A percentile compares a stretch with the other conserved stretches of the same genome.
These are phyloP conservation scores for Lachnellula hyalina DNA, from an alignment of 2,329 filamentous ascomycete species.

Conservation along the genomic window DNA sequence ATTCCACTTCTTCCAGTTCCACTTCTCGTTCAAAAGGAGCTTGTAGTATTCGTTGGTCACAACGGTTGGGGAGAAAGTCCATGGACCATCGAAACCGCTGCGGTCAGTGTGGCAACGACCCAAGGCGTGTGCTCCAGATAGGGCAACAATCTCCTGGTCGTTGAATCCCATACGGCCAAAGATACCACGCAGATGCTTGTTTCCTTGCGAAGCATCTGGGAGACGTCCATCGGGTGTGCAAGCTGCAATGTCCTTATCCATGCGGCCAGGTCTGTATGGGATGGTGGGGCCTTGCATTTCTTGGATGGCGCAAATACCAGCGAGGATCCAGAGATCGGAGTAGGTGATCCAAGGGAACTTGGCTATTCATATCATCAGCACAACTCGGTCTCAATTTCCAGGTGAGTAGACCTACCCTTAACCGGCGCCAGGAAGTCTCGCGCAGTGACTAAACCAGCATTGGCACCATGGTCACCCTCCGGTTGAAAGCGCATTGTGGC, in stretches of 20 bases:
- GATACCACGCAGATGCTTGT: slow-evolving; percentile 81
- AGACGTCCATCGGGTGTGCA: slow-evolving; percentile 94
- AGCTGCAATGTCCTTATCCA: slow-evolving; percentile 70
- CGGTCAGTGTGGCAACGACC: slow-evolving; percentile 87
- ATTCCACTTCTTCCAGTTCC: slow-evolving; percentile 86
- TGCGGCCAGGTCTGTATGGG: slow-evolving; percentile 82
- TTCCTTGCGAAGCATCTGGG: slow-evolving; percentile 73
- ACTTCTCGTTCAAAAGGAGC: slow-evolving; percentile 85
- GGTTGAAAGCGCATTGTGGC: slow-evolving; percentile 95
- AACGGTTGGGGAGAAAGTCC: slow-evolving; percentile 87
- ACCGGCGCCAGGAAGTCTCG: slow-evolving; percentile 91
- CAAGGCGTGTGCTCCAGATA: slow-evolving; percentile 78
- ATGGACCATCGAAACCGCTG: slow-evolving; percentile 81
- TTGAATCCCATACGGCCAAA: slow-evolving; percentile 98
- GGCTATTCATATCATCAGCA: slow-evolving; percentile 36
- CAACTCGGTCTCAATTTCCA: neutral
- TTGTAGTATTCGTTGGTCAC: slow-evolving; percentile 94
- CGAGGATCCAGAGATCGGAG: slow-evolving; percentile 95
- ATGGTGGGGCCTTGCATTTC: slow-evolving; percentile 89
- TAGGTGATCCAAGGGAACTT: slow-evolving; percentile 95
- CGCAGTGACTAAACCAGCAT: slow-evolving; percentile 80
- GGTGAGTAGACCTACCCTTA: slow-evolving; percentile 55
- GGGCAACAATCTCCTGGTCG: slow-evolving; percentile 92
- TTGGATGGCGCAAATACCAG: slow-evolving; percentile 79
- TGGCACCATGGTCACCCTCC: slow-evolving; percentile 86